phyloP scores from a whole-genome alignment of 2,329 filamentous ascomycete species.

The Onygenales sp. region DNA sequence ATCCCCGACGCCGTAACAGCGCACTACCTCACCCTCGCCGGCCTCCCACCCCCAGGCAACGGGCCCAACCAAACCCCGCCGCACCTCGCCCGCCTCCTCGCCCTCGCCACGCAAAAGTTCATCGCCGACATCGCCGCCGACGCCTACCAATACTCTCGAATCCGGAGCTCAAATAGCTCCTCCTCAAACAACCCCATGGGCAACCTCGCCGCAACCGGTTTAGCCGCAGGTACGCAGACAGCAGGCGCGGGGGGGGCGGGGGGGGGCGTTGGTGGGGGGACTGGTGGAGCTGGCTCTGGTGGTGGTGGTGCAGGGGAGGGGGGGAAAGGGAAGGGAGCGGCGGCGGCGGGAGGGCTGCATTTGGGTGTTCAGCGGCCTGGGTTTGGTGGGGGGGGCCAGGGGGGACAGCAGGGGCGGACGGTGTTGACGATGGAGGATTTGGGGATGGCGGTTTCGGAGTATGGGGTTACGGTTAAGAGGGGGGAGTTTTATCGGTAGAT shows the following conservation, averaged over 20 bases:
- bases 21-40: slow-evolving; percentile 94
- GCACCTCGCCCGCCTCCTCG: slow-evolving; percentile 82
- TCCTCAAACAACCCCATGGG: slow-evolving; percentile 88
- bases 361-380: slow-evolving; percentile 68
- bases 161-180: slow-evolving; percentile 79
- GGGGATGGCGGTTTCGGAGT: slow-evolving; percentile 95
- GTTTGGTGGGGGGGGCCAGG: slow-evolving; percentile 80
- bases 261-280: slow-evolving; percentile 43
- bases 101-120: slow-evolving; percentile 98
- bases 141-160: slow-evolving; percentile 94
- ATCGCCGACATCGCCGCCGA: slow-evolving; percentile 95
- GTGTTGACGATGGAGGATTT: slow-evolving; percentile 98
- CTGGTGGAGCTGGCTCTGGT: slow-evolving; percentile 35
- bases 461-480: slow-evolving; percentile 93
- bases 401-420: slow-evolving; percentile 72
- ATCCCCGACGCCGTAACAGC: slow-evolving; percentile 96
- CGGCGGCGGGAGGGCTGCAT: slow-evolving; percentile 38
- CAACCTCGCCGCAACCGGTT: slow-evolving; percentile 53
- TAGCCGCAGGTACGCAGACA: slow-evolving; percentile 47
- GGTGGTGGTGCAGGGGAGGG: slow-evolving; percentile 35
- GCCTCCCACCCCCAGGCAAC: slow-evolving; percentile 75
- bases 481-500: slow-evolving; percentile 84
- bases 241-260: slow-evolving; percentile 48
- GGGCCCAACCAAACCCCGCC: slow-evolving; percentile 70
- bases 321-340: slow-evolving; percentile 39